phyloP scores from a whole-genome alignment of 2,329 filamentous ascomycete genomes.

The Dothideomycetes sp. region DNA sequence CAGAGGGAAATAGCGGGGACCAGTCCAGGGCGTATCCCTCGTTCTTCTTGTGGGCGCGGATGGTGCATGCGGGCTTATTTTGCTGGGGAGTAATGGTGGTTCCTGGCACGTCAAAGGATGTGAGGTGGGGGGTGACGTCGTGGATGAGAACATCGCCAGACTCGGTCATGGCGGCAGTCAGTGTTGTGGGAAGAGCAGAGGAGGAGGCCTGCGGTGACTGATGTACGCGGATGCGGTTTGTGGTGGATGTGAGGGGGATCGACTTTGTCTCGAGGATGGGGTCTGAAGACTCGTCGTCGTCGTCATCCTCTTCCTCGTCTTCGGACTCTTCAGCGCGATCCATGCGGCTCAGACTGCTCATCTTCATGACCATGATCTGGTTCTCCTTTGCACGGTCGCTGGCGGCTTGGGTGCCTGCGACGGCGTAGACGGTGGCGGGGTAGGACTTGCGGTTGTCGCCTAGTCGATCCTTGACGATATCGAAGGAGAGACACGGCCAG shows the following conservation, averaged over 20 bases:
- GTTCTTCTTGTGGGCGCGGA: constrained; percentile 72
- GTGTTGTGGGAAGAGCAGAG: constrained; percentile 62
- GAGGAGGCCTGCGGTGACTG: constrained; percentile 64
- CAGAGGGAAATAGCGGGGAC: constrained; percentile 70
- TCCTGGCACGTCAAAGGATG: constrained; percentile 82
- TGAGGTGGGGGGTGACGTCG: constrained; percentile 82
- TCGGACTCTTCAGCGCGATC: constrained; percentile 60
- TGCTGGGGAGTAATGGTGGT: constrained; percentile 68
- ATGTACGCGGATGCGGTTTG: constrained; percentile 84
- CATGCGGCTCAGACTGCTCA: constrained; percentile 84
- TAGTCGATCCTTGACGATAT: constrained; percentile 74
- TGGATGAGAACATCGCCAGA: constrained; percentile 82
- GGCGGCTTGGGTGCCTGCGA: constrained; percentile 89
- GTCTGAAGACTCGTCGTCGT: constrained; percentile 63
- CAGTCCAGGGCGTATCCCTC: constrained; percentile 98
- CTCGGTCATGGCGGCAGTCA: constrained; percentile 89
- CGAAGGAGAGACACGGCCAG: constrained; percentile 96
- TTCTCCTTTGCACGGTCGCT: constrained; percentile 67
- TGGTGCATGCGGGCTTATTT: constrained; percentile 77
- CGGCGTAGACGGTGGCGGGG: constrained; percentile 88
- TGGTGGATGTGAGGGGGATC: constrained; percentile 77
- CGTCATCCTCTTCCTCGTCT: constrained; percentile 57
- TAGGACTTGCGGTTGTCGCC: constrained; percentile 88
- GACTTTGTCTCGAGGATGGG: constrained; percentile 88
- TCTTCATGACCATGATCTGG: constrained; percentile 89